Evolutionary conservation across 345 rosid species (phyloP).

Genomic region (Luvunga scandens): DNA sequence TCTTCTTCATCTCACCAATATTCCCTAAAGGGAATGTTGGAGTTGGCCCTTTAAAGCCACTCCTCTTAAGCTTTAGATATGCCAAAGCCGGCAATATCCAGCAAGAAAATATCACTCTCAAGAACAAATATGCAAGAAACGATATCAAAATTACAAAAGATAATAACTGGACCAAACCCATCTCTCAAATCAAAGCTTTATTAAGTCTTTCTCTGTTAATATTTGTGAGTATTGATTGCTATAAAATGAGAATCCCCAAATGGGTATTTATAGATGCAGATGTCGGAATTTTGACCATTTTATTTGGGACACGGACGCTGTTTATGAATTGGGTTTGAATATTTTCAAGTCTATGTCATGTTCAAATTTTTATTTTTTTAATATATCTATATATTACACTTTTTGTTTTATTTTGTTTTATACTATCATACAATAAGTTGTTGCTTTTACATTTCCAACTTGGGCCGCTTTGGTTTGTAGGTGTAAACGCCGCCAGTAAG

Average conservation of each 20-base stretch:
- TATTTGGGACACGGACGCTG: not conserved
- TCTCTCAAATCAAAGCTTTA: not conserved
- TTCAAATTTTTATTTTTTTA: not conserved
- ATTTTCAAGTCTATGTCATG: not conserved
- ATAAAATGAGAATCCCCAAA: not conserved
- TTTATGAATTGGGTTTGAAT: constrained; percentile 6
- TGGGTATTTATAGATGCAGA: constrained; percentile 40
- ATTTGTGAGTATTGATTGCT: not conserved
- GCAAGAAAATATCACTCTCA: constrained; percentile 46
- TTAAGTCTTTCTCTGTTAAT: too few relatives aligned
- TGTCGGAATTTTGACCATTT: constrained; percentile 24
- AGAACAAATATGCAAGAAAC: constrained; percentile 29
- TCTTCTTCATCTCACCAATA: constrained; percentile 51
- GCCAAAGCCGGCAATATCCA: constrained; percentile 62
- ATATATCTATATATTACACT: not conserved
- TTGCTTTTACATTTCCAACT: not conserved
- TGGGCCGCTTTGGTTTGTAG: not conserved
- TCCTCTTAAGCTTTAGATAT: constrained; percentile 47
- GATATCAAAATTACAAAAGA: constrained; percentile 20
- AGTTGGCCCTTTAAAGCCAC: constrained; percentile 74
- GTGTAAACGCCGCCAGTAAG: not conserved
- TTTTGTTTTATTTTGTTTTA: not conserved
- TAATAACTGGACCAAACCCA: constrained; percentile 22
- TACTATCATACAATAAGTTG: not conserved
- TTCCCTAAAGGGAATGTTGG: constrained; percentile 88